A percentile compares a stretch with the other conserved stretches of the same genome.
These are phyloP conservation scores for Zygosaccharomyces bisporus DNA, from an alignment of 805 yeast genomes.

Conservation along the genomic window DNA sequence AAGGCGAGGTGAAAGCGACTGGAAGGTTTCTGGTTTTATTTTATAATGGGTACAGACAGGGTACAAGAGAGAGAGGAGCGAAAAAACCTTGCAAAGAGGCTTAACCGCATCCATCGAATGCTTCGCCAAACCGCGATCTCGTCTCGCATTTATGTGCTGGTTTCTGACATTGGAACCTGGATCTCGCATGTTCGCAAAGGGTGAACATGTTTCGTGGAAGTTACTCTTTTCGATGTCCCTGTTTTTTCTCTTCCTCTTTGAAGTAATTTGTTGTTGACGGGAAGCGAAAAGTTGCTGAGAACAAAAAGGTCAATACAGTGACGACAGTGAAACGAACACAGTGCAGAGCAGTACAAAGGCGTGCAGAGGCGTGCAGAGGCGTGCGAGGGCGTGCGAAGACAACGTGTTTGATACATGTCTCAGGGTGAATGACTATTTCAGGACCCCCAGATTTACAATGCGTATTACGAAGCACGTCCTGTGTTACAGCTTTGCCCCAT, in stretches of 20 bases:
- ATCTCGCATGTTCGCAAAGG: background rate
- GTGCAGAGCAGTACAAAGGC: too few relatives aligned
- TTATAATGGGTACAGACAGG: background rate
- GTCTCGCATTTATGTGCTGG: slow-evolving; percentile 6
- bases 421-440: background rate
- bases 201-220: slow-evolving; percentile 1
- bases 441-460: background rate
- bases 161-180: background rate
- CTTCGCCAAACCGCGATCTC: background rate
- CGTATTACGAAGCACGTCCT: background rate
- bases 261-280: background rate
- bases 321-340: background rate
- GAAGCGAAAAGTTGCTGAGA: background rate
- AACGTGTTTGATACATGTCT: background rate
- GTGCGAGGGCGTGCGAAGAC: too few relatives aligned
- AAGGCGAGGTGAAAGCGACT: slow-evolving; percentile 1
- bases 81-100: background rate
- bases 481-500: background rate
- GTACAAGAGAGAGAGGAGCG: background rate
- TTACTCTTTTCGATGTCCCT: slow-evolving; percentile 4
- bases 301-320: background rate
- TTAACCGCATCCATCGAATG: background rate
- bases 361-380: too few relatives aligned
- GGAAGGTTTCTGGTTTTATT: slow-evolving; percentile 5
- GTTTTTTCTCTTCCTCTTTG: slow-evolving; percentile 1